These are phyloP conservation scores for Globisporangium parvum DNA, from an alignment of 352 stramenopile genomes.

Conservation along the genomic window DNA sequence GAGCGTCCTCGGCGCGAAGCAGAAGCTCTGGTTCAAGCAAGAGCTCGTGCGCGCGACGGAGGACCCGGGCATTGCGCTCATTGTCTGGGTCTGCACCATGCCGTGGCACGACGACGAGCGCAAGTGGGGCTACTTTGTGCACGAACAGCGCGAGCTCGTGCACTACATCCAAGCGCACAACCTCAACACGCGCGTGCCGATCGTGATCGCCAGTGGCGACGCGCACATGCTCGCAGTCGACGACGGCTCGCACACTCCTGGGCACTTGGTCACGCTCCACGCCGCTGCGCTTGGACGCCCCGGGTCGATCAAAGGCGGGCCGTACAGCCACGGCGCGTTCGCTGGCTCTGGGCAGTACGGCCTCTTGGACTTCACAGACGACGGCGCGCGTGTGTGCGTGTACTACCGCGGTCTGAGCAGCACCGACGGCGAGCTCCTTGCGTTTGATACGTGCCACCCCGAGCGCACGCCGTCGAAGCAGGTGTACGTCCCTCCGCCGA, in stretches of 20 bases:
- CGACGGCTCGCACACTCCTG: conserved; percentile 64
- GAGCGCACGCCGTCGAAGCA: conserved; percentile 45
- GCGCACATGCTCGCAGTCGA: conserved; percentile 89
- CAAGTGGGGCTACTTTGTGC: conserved; percentile 83
- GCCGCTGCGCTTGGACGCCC: conserved; percentile 73
- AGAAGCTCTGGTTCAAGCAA: conserved; percentile 86
- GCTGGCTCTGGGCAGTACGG: conserved; percentile 76
- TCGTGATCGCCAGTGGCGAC: conserved; percentile 83
- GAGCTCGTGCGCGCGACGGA: conserved; percentile 59
- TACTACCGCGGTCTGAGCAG: conserved; percentile 66
- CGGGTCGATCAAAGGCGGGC: conserved; percentile 80
- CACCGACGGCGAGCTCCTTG: conserved; percentile 47
- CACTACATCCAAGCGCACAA: conserved; percentile 61
- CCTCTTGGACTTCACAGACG: conserved; percentile 74
- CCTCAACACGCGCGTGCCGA: conserved; percentile 59
- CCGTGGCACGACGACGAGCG: conserved; percentile 82
- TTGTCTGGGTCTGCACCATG: conserved; percentile 87
- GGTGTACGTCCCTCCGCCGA: conserved; percentile 59
- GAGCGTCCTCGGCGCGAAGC: conserved; percentile 72
- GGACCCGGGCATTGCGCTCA: conserved; percentile 50
- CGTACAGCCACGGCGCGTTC: conserved; percentile 82
- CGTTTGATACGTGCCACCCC: conserved; percentile 72
- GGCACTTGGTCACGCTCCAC: conserved; percentile 75
- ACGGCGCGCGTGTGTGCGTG: conserved; percentile 58
- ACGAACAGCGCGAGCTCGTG: conserved; percentile 77